These are phyloP conservation scores for Populus hybrid DNA, from an alignment of 441 rosid species.

Conservation along the genomic window DNA sequence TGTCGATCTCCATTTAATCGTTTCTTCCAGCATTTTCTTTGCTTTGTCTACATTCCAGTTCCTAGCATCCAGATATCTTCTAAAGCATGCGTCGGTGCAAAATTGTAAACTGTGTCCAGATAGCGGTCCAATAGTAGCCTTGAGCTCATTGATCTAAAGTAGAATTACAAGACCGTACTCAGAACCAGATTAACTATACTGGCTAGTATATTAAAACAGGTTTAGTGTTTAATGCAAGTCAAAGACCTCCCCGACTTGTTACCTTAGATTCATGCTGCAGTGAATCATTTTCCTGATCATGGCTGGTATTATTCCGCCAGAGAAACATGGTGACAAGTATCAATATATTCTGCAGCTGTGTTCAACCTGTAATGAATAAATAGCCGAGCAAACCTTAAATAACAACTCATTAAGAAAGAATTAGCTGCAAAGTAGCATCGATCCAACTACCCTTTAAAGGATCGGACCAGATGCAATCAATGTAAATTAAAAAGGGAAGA, in stretches of 20 bases:
- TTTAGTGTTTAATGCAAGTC: background rate
- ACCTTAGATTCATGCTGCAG: conserved; percentile 64
- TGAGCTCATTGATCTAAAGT: conserved; percentile 63
- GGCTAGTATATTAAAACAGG: background rate
- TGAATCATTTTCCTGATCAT: conserved; percentile 45
- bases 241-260: conserved; percentile 11
- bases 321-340: conserved; percentile 57
- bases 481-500: background rate
- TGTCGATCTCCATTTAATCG: conserved; percentile 76
- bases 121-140: conserved; percentile 52
- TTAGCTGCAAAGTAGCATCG: background rate
- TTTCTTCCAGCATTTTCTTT: conserved; percentile 80
- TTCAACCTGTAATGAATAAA: conserved; percentile 16
- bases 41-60: conserved; percentile 79
- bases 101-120: conserved; percentile 48
- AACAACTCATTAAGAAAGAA: background rate
- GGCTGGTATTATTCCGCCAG: conserved; percentile 43
- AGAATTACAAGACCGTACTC: background rate
- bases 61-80: conserved; percentile 88
- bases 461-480: background rate
- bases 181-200: background rate
- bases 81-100: conserved; percentile 76
- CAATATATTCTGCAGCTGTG: conserved; percentile 15
- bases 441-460: background rate
- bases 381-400: background rate